A percentile compares a stretch with the other conserved stretches of the same genome.
These are phyloP conservation scores for Raffaelea albimanens DNA, from an alignment of 2,329 filamentous ascomycete genomes.

Conservation along the genomic window DNA sequence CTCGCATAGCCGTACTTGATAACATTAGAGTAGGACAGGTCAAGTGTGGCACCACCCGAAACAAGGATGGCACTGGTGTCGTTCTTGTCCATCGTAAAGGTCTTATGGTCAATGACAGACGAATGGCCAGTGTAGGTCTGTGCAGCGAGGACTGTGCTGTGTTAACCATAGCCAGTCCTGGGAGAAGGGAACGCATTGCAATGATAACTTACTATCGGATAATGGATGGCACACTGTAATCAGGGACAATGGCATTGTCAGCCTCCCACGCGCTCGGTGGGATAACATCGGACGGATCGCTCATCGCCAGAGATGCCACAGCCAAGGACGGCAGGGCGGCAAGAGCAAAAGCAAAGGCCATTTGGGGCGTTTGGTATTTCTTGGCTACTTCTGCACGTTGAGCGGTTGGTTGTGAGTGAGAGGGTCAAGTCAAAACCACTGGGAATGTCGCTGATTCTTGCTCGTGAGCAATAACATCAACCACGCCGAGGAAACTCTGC, in stretches of 20 bases:
- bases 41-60: not conserved
- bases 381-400: too few species aligned
- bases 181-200: not conserved
- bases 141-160: not conserved
- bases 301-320: not conserved
- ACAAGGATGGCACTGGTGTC: slow-evolving; percentile 6
- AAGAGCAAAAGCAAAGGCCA: too few species aligned
- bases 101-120: not conserved
- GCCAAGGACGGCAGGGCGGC: not conserved
- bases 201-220: slow-evolving; percentile 1
- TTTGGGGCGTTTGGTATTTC: too few species aligned
- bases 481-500: too few species aligned
- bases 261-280: slow-evolving; percentile 1
- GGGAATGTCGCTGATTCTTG: too few species aligned
- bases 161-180: not conserved
- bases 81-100: slow-evolving; percentile 1
- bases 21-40: not conserved
- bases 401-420: too few species aligned
- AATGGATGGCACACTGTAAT: slow-evolving; percentile 5
- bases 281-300: slow-evolving; percentile 5
- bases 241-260: slow-evolving; percentile 5
- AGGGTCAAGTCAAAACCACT: too few species aligned
- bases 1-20: slow-evolving; percentile 6
- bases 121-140: not conserved
- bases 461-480: too few species aligned